Conservation (phyloP, 1,139 yeast species). For the Yamadazyma conglobata region DNA sequence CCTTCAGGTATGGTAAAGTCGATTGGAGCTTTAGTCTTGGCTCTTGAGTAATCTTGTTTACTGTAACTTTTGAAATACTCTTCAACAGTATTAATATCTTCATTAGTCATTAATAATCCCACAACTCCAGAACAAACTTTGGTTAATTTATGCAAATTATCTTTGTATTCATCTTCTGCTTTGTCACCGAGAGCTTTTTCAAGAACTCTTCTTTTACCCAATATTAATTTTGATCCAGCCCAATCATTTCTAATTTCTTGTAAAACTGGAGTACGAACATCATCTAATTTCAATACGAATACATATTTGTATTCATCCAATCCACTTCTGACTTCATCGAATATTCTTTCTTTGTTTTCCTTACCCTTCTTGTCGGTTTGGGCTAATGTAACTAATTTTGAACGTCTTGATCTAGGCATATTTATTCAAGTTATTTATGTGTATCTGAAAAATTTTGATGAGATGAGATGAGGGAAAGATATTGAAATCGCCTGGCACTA, state of each 20-base stretch:
- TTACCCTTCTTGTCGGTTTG: conserved; percentile 95
- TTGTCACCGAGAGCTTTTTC: conserved; percentile 89
- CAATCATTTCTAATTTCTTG: conserved; percentile 92
- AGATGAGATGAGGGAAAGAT: too few species aligned
- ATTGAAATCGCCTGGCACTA: too few species aligned
- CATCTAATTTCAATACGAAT: conserved; percentile 85
- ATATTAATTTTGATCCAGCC: conserved; percentile 81
- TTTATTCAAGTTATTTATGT: too few species aligned
- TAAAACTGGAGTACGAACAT: conserved; percentile 92
- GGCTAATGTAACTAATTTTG: conserved; percentile 90
- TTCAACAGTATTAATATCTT: conserved; percentile 75
- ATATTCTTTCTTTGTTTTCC: conserved; percentile 86
- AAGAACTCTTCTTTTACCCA: conserved; percentile 91
- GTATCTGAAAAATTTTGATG: too few species aligned
- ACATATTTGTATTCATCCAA: conserved; percentile 74
- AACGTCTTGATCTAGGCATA: conserved; percentile 96
- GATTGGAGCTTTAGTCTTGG: conserved; percentile 80
- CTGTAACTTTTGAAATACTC: conserved; percentile 78
- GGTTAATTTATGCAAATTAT: conserved; percentile 69
- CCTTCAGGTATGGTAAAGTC: conserved; percentile 88
- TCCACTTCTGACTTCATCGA: conserved; percentile 82
- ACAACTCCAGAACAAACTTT: conserved; percentile 65
- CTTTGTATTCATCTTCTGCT: conserved; percentile 86
- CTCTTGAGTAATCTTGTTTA: conserved; percentile 83
- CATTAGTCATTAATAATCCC: conserved; percentile 87